Evolutionary conservation across 169 alveolate genomes (phyloP), one percentile per base, ranked within the genome.

Genomic region (Plasmodium cynomolgi): DNA sequence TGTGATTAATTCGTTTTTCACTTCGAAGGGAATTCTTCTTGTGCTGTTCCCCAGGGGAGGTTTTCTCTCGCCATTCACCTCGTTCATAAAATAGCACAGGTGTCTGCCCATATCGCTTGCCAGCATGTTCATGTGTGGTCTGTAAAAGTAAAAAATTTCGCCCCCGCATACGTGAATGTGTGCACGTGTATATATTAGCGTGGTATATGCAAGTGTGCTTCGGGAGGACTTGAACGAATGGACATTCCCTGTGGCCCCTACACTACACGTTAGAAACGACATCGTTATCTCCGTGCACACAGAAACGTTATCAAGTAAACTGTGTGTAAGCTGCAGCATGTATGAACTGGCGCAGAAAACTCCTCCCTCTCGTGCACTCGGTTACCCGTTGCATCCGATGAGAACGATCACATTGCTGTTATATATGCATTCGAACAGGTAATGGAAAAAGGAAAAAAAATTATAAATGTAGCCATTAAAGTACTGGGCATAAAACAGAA

Each of bases 301-400:
- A 47, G 20, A 47, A 47, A 47, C 37, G 2, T 62, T 31, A 23
- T 23, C 77, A 62, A 13, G 77, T 62, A 62, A 62, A 62, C 77
- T 26, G 37, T 62, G 77, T 4, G 34, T 20, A 20, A 3, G 34
- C 15, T 23, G 33, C n/a, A 20, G 15, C 77, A 20, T 20, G 77
- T 9, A 20, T 8, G 34, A n/a, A 62, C 77, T 26, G 37, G 37
- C 34, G 15, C 34, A 23, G 37, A 23, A 26, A 29, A 37, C 4
- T 68, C 29, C 13, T 58, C 33, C 23, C 75, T 50, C 62, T 37
- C 74, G 9, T 33, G 26, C 33, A 15, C 74, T 17, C 33, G 6
- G 5, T 23, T 56, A 86, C 93, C 93, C 93, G 75, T 75, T 86
- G 54, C 72, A 86, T 54, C 93, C 93, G 34, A 86, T 75, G 80